Percentiles rank a stretch among this genome's conserved stretches.
Conservation (phyloP, 768 basidiomycete species). For the Kondoa subrosea region DNA sequence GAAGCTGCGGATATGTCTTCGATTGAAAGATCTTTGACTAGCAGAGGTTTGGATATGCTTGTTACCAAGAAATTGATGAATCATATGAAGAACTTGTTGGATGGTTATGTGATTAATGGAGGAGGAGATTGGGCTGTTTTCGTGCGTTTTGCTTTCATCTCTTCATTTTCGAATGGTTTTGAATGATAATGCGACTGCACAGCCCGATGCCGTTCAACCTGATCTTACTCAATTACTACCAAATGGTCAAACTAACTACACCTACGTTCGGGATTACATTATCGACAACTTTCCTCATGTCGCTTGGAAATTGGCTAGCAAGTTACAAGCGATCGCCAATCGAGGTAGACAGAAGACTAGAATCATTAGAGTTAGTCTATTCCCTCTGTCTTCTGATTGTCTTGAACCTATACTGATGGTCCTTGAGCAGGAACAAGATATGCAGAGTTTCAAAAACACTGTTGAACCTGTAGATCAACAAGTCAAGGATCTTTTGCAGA, state of each 20-base stretch:
- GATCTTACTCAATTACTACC: neutral
- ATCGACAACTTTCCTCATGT: neutral
- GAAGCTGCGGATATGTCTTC: neutral
- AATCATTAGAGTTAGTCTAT: neutral
- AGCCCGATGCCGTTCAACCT: neutral
- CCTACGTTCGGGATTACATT: neutral
- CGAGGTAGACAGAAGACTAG: neutral
- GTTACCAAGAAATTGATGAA: neutral
- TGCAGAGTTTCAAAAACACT: neutral
- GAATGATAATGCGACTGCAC: neutral
- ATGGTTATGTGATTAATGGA: neutral
- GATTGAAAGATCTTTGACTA: neutral
- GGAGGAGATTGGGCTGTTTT: neutral
- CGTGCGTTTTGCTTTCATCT: neutral
- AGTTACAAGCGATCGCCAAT: neutral
- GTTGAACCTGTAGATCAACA: neutral
- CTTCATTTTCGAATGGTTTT: neutral
- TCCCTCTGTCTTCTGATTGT: neutral
- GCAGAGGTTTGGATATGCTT: neutral
- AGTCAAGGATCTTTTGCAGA: neutral
- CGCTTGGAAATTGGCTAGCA: neutral
- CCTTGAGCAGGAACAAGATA: neutral
- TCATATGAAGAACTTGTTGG: neutral
- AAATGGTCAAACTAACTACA: neutral
- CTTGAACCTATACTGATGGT: neutral